Evolutionary conservation across 1,284 basidiomycete genomes (phyloP).

Genomic region (Cutaneotrichosporon cutaneum): DNA sequence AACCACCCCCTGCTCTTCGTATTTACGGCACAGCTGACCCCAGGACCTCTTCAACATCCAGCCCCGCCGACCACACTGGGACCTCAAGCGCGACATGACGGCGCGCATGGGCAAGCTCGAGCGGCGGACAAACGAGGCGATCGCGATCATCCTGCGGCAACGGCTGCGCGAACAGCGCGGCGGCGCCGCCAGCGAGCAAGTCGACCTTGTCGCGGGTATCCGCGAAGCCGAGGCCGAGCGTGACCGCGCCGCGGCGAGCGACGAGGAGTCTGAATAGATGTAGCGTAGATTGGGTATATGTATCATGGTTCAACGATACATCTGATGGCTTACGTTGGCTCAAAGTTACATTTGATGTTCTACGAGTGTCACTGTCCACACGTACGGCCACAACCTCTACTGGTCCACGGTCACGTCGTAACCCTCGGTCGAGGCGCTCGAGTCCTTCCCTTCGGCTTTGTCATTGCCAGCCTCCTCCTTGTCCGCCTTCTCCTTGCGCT

Average conservation of each 20-base stretch:
- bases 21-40: neutral
- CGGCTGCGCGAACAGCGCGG: slow-evolving; percentile 49
- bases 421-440: neutral
- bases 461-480: neutral
- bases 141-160: slow-evolving; percentile 75
- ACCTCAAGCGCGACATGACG: slow-evolving; percentile 90
- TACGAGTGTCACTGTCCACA: neutral
- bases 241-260: slow-evolving; percentile 22
- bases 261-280: slow-evolving; percentile 10
- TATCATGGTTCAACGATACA: neutral
- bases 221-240: slow-evolving; percentile 48
- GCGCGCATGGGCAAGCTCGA: slow-evolving; percentile 87
- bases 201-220: slow-evolving; percentile 51
- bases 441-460: neutral
- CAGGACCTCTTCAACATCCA: slow-evolving; percentile 96
- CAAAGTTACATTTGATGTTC: neutral
- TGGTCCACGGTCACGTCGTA: neutral
- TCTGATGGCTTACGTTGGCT: neutral
- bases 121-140: slow-evolving; percentile 83
- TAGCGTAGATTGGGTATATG: slow-evolving; percentile 5
- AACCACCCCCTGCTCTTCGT: too few species aligned
- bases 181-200: slow-evolving; percentile 34
- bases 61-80: slow-evolving; percentile 95
- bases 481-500: slow-evolving; percentile 41
- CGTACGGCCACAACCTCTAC: neutral